Evolutionary conservation across 352 stramenopile genomes (phyloP), one percentile per base, ranked within the genome.

Genomic region (Phytophthora sp.): DNA sequence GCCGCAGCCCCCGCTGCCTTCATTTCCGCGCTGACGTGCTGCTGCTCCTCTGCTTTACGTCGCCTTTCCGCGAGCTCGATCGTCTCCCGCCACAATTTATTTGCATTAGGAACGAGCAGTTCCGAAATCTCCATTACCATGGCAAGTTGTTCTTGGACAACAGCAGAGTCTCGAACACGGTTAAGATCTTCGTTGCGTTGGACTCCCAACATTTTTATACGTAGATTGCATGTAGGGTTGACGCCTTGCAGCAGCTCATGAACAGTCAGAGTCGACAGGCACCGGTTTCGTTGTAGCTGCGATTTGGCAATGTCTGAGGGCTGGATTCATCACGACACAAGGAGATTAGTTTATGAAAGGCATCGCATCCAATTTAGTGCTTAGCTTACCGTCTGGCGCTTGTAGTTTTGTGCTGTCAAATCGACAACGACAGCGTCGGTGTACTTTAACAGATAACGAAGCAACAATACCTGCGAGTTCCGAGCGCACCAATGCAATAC

Each of bases 401-500:
- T 89, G 58, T 62, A 73, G 57, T 91, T 93, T 32, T 82, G 69
- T 2, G 65, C 50, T 6, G 76, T 68, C 8, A 83, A 52, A 10
- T 82, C 82, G 31, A 72, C 66, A 2, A 76, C 71, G 4, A 55
- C 59, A 9, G 84, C 84, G 34, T 89, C 80, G 0, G 78, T 91
- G 42, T 85, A 67, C 17, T 77, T 79, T 23, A 93, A 60, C 2
- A 93, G 57, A 39, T 62, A 89, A 27, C 84, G 82, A 2, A 91
- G 61, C 8, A 89, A 43, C 32, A 77, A 52, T 0, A 85, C 57
- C 32, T 72, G 71, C 17, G 77, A 82, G 20, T 48, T 77, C n/a
- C 80, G 77, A 39, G 79, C 82, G 27, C 84, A 89, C 78, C 79
- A 91, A 37, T 93, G 84, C 5, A 93, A 44, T 13, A 63, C 82